These are phyloP conservation scores for Pythium rishiriense DNA, from an alignment of 352 stramenopile species.

Conservation along the genomic window DNA sequence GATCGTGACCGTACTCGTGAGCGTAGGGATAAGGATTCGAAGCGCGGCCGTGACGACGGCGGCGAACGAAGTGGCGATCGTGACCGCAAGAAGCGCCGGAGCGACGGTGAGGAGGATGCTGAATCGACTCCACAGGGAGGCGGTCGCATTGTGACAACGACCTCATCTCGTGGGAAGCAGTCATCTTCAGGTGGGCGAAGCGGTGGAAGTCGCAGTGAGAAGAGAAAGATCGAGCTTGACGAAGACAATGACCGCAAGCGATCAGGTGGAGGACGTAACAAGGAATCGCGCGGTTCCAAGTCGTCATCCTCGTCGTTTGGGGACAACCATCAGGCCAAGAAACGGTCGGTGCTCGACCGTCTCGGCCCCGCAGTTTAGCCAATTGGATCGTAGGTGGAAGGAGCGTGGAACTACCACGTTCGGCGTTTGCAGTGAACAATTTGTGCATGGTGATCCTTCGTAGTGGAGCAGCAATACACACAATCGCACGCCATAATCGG, in stretches of 20 bases:
- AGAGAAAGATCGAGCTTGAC: constrained; percentile 55
- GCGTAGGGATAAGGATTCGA: constrained; percentile 27
- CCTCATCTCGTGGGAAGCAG: constrained; percentile 32
- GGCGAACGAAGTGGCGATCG: constrained; percentile 44
- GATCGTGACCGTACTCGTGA: constrained; percentile 29
- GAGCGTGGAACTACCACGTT: no score
- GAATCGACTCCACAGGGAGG: constrained; percentile 25
- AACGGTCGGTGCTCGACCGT: constrained; percentile 80
- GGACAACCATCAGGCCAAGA: constrained; percentile 76
- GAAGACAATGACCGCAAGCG: constrained; percentile 41
- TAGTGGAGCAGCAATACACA: no score
- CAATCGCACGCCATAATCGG: no score
- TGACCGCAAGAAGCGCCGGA: constrained; percentile 39
- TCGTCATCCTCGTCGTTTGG: constrained; percentile 42
- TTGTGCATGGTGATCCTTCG: no score
- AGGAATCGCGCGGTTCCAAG: constrained; percentile 35
- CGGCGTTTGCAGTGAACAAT: no score
- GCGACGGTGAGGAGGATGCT: constrained; percentile 23
- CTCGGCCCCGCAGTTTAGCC: constrained; percentile 69
- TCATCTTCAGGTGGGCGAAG: constrained; percentile 13
- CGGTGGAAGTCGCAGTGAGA: constrained; percentile 24
- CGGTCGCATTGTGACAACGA: constrained; percentile 53
- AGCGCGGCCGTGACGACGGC: constrained; percentile 33
- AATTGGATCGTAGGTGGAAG: no score
- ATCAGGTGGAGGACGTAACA: constrained; percentile 23